Conservation (phyloP, 257 asterid species). For the Rauvolfia tetraphylla region DNA sequence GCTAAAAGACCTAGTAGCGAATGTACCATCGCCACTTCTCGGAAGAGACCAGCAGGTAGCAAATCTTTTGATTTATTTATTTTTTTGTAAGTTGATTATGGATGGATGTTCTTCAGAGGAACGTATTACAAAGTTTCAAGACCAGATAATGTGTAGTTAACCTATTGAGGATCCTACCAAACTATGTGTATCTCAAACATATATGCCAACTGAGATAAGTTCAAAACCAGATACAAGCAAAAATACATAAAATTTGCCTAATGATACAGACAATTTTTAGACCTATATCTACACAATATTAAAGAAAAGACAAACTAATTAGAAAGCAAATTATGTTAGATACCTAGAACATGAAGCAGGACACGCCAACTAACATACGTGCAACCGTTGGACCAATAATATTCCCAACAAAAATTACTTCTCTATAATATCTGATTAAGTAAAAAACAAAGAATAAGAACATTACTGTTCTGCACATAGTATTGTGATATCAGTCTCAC, state of each 20-base stretch:
- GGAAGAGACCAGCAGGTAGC: neutral
- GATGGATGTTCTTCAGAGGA: neutral
- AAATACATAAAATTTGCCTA: neutral
- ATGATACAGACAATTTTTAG: neutral
- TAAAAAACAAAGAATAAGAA: too few species aligned
- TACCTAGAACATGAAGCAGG: neutral
- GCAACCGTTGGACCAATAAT: neutral
- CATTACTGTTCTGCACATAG: neutral
- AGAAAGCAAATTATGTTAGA: neutral
- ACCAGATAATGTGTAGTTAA: neutral
- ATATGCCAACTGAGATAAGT: neutral
- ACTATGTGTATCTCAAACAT: too few species aligned
- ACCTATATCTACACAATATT: neutral
- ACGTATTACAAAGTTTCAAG: neutral
- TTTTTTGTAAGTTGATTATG: neutral
- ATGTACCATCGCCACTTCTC: neutral
- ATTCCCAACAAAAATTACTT: neutral
- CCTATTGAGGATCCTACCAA: neutral
- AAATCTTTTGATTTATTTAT: neutral
- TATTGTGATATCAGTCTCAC: slow-evolving; percentile 26
- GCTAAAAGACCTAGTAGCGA: neutral
- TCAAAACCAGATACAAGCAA: neutral
- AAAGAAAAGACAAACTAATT: neutral
- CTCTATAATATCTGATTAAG: neutral
- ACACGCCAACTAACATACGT: neutral